phyloP scores from a whole-genome alignment of 768 basidiomycete species.

The Tricholomella constricta region DNA sequence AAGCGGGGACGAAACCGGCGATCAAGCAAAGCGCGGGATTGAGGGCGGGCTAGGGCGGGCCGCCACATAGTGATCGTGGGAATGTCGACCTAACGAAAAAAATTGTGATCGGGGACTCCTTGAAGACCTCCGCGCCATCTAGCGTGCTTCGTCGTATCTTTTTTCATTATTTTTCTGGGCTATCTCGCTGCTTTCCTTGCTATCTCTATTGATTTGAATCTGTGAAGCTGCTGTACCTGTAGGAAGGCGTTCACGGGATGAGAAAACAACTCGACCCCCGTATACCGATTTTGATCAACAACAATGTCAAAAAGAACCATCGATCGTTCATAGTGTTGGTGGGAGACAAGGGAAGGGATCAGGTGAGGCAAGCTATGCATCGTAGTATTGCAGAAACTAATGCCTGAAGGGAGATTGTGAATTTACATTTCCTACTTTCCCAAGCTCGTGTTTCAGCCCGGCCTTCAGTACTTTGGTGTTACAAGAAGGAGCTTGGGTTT shows the following conservation, averaged over 20 bases:
- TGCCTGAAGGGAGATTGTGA: conserved; percentile 65
- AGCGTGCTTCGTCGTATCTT: too few relatives aligned
- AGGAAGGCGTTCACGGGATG: conserved; percentile 41
- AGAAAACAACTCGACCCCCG: conserved; percentile 90
- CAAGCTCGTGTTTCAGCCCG: conserved; percentile 88
- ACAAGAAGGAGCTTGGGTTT: conserved; percentile 98
- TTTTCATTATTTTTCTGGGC: not conserved
- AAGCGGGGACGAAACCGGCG: too few relatives aligned
- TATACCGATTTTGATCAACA: conserved; percentile 88
- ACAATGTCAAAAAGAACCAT: conserved; percentile 92
- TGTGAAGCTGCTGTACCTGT: not conserved
- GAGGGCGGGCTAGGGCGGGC: not conserved
- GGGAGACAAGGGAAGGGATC: conserved; percentile 91
- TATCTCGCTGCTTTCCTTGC: not conserved
- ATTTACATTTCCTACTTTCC: conserved; percentile 92
- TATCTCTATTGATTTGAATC: not conserved
- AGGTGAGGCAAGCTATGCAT: conserved; percentile 49
- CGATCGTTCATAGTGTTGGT: conserved; percentile 96
- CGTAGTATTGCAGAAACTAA: not conserved
- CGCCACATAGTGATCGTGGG: not conserved
- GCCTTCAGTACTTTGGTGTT: conserved; percentile 96
- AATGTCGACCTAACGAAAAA: not conserved
- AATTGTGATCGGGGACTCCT: not conserved
- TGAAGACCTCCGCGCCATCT: not conserved
- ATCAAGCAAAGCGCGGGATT: too few relatives aligned